A percentile compares a stretch with the other conserved stretches of the same genome.
phyloP scores from a whole-genome alignment of 495 filamentous ascomycete genomes.

The Aspergillus taichungensis region DNA sequence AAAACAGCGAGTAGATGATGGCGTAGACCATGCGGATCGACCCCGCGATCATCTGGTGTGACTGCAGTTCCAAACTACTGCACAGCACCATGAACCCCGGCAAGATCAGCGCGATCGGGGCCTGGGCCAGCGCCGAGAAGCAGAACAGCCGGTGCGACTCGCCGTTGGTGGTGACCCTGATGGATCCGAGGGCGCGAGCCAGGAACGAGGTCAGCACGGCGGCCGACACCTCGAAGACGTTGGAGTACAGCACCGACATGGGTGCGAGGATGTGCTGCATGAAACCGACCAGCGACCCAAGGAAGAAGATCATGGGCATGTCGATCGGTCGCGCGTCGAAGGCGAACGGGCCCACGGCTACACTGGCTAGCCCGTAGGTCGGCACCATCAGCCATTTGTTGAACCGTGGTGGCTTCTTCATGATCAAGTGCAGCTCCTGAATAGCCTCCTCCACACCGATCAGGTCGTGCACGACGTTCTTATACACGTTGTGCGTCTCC shows the following conservation, averaged over 20 bases:
- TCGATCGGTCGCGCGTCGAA: constrained; percentile 82
- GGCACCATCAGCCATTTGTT: constrained; percentile 64
- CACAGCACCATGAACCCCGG: constrained; percentile 82
- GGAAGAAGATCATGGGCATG: constrained; percentile 75
- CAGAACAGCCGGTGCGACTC: constrained; percentile 62
- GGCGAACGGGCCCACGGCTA: constrained; percentile 72
- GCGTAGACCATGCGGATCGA: constrained; percentile 93
- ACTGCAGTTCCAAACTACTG: constrained; percentile 81
- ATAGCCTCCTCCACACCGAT: constrained; percentile 82
- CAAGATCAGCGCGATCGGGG: constrained; percentile 84
- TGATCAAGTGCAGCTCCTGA: constrained; percentile 58
- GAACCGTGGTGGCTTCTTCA: constrained; percentile 54
- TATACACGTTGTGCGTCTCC: constrained; percentile 86
- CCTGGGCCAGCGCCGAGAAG: constrained; percentile 86
- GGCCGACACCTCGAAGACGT: constrained; percentile 86
- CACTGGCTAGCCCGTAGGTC: constrained; percentile 75
- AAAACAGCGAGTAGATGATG: constrained; percentile 88
- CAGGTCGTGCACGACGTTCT: constrained; percentile 82
- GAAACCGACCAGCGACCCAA: constrained; percentile 73
- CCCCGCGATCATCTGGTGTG: constrained; percentile 76
- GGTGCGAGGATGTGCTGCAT: constrained; percentile 77
- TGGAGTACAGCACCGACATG: constrained; percentile 64
- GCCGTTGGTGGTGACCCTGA: constrained; percentile 36
- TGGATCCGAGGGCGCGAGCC: constrained; percentile 76
- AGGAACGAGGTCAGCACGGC: constrained; percentile 82